Evolutionary conservation across 75 land plant genomes (phyloP), one percentile per base, ranked within the genome.

Genomic region (Selaginella tamariscina): DNA sequence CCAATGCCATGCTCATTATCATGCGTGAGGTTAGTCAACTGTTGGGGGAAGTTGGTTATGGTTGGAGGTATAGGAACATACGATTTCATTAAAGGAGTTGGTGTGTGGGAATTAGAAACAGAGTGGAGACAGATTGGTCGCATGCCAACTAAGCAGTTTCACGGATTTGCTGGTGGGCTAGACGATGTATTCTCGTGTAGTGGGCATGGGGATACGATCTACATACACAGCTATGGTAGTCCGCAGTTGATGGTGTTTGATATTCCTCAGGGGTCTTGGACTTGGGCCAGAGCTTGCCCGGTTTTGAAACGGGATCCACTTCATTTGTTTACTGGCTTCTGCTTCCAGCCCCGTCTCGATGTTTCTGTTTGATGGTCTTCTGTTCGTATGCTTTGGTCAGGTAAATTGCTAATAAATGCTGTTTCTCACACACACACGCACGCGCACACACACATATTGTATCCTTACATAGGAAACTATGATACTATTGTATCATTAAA

Each of bases 161-260:
- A 85, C 73, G 90, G 90, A 9, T 87, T 87, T 76, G 26, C 26
- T 84, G 90, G 18, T 23, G 90, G 84, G 66, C 81, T 87, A 44
- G 90, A 87, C 71, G 90, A 87, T 70, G 87, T 87, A 27, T 87
- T 87, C 75, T 85, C 93, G 2, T 82, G 89, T 67, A 82, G 89
- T 60, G 93, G 93, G 0, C 70, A 80, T 0, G 84, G 78, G 73
- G 81, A 88, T 27, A 74, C 86, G 5, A 78, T 88, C 23, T 88
- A 82, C 68, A 86, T 88, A 49, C 93, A 88, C 62, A 86, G 89
- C 68, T 88, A 82, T 72, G 89, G 89, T 8, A 78, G 81, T 27
- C 89, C 93, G 0, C 75, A 78, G 22, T 75, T 88, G 73, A 88
- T 88, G 55, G 72, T 73, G 27, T 86, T 71, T 68, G 82, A 88